Base-by-base conservation (phyloP, 352 stramenopile genomes). In the Phytophthora melonis region DNA sequence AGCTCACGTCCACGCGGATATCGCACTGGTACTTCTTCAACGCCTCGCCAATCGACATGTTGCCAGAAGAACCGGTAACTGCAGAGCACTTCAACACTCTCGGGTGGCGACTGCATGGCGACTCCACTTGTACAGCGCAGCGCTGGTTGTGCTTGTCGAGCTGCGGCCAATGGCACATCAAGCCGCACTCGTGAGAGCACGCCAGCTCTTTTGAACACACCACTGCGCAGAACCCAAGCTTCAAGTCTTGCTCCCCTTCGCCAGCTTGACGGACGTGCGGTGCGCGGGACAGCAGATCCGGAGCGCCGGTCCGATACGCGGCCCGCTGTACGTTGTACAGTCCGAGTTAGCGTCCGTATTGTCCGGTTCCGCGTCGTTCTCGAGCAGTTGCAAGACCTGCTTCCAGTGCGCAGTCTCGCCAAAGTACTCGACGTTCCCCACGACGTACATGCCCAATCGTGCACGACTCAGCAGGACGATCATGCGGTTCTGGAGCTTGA, bases 401-500 rank as follows among this genome's bases (percentile, higher is more conserved):
- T 89, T 80, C 92, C 90, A 97, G 60, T 97, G 90, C 10, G 68
- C 34, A 21, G 81, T 87, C 65, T 88, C 82, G 5, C 82, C 80
- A 60, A 97, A 97, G 73, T 97, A 97, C 39, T 86, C 78, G 2
- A 81, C 80, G 66, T 97, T 97, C 0, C 87, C 90, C 2, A 97
- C 61, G 16, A 97, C 85, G 58, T 93, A 97, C 78, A 95, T 93
- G 5, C 89, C 92, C 30, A 97, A 76, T 3, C 92, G 79, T 52
- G 92, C 91, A 62, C 92, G 88, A 77, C 88, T 96, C 27, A 97
- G 72, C 21, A 97, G 71, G 8, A 97, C 92, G 62, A 97, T 95
- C 88, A 97, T 97, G 3, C 91, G 82, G 59, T 97, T 97, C 57
- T 92, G 84, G 5, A 96, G 66, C 61, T 96, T 97, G n/a, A 97